Base-by-base conservation (phyloP, 768 basidiomycete species). In the Pleurotus pulmonarius region DNA sequence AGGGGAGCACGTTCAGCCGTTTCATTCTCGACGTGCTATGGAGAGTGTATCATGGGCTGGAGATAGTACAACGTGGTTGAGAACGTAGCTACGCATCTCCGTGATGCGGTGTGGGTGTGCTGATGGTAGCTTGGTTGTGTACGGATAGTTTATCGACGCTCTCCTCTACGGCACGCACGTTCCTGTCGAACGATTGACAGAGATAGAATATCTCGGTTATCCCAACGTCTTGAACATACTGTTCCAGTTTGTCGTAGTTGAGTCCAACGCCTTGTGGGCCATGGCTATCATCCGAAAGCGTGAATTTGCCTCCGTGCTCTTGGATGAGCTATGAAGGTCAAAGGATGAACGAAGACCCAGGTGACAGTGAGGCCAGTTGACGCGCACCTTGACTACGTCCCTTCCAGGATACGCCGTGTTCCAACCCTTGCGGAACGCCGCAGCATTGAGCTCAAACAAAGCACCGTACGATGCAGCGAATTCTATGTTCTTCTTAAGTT, bases 221-320 rank as follows among this genome's bases (percentile, higher is more conserved):
- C 3, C 81, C 82, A n/a, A 80, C 66, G 2, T 72, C 72, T 46
- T 74, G 71, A 25, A 94, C 73, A 69, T 98, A 98, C 9, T 77
- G 75, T 46, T 74, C 75, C 59, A 89, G 69, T 16, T 80, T 76
- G 55, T 73, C 65, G 63, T 98, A 99, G 69, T 98, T 93, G 57
- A 93, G 75, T 0, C 94, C 94, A 54, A 98, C 94, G 7, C 85
- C 84, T 26, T 85, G 83, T 2, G 93, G 89, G 0, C 92, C 94
- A 64, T 99, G 97, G 52, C 94, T 95, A 72, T 98, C 97, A 67
- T 98, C 97, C 4, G 96, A 98, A 24, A 99, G 78, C 16, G 87
- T 82, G 60, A 97, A 83, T 20, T 83, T 82, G 2, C 95, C 97
- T 8, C 80, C 82, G 47, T 77, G 69, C 43, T 76, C 66, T n/a